These are phyloP conservation scores for Fusarium illudens DNA, from an alignment of 2,329 filamentous ascomycete genomes.

Conservation along the genomic window DNA sequence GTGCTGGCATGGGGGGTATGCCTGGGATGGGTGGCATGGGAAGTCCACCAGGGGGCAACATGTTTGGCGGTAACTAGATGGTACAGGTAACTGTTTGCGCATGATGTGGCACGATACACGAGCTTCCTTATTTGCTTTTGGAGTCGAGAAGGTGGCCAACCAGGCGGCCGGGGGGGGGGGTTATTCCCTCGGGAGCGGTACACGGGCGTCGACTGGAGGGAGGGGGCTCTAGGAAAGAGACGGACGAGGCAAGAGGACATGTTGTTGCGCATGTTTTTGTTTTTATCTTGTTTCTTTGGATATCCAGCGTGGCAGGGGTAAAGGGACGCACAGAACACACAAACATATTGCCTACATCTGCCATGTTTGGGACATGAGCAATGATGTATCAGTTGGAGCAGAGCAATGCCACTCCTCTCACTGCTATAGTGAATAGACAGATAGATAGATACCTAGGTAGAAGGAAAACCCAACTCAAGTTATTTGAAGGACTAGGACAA, in stretches of 20 bases:
- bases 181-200: not conserved
- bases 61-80: conserved; percentile 40
- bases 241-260: not conserved
- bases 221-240: not conserved
- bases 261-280: not conserved
- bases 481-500: not conserved
- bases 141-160: not conserved
- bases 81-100: not conserved
- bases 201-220: not conserved
- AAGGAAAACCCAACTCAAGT: not conserved
- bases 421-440: not conserved
- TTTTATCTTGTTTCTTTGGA: not conserved
- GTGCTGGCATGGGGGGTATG: conserved; percentile 36
- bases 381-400: not conserved
- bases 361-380: not conserved
- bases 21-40: conserved; percentile 28
- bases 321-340: not conserved
- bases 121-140: not conserved
- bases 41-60: conserved; percentile 36
- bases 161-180: too few species aligned
- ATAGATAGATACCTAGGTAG: too few species aligned
- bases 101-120: conserved; percentile 5
- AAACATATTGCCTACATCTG: not conserved
- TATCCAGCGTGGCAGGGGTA: not conserved
- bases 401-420: not conserved